phyloP scores from a whole-genome alignment of 495 filamentous ascomycete genomes.

The Stereocaulon alpinum region DNA sequence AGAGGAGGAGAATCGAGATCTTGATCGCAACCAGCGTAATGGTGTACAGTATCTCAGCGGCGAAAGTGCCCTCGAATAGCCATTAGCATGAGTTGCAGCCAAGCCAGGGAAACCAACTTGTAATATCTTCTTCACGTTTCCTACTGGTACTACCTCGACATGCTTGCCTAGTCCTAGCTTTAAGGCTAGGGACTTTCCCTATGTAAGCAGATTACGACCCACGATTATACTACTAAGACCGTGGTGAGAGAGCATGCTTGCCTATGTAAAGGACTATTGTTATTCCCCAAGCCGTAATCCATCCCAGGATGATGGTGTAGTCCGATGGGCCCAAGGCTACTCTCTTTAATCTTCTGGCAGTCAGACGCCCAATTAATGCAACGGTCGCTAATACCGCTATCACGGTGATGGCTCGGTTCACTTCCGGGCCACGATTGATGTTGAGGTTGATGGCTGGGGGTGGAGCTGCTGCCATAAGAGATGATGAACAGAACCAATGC shows the following conservation, averaged over 20 bases:
- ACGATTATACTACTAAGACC: no score
- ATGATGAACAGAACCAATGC: no score
- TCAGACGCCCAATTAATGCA: not conserved
- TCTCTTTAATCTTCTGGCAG: not conserved
- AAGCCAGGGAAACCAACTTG: no score
- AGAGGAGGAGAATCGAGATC: conserved; percentile 35
- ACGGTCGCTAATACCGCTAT: not conserved
- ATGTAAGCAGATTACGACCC: no score
- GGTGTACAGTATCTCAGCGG: conserved; percentile 28
- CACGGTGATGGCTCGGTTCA: not conserved
- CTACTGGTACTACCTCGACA: not conserved
- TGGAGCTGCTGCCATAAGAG: not conserved
- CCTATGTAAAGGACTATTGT: no score
- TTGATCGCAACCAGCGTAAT: conserved; percentile 30
- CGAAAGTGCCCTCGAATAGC: no score
- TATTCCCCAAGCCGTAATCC: no score
- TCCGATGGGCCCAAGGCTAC: not conserved
- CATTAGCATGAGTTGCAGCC: no score
- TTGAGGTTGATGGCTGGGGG: not conserved
- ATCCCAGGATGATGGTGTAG: not conserved
- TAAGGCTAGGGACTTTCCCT: not conserved
- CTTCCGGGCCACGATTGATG: not conserved
- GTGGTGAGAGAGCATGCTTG: no score
- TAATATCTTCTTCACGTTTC: not conserved
- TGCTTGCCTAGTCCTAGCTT: not conserved